phyloP scores from a whole-genome alignment of 108 stramenopile species.

The Fistulifera solaris region DNA sequence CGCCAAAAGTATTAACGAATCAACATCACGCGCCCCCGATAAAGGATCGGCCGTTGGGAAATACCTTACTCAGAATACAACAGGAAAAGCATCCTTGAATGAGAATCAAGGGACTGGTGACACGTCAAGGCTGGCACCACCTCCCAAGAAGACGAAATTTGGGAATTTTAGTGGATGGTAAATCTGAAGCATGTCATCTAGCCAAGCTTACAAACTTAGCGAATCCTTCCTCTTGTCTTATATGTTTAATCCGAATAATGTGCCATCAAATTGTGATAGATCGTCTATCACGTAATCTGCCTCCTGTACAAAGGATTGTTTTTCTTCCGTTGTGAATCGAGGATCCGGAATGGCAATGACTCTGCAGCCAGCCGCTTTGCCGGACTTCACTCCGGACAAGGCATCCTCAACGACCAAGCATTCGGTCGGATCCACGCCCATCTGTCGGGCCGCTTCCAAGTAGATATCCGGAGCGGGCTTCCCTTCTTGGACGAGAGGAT shows the following conservation, averaged over 20 bases:
- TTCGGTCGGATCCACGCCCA: constrained; percentile 46
- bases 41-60: constrained; percentile 9
- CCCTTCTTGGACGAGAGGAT: constrained; percentile 42
- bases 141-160: constrained; percentile 53
- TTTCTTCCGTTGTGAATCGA: constrained; percentile 42
- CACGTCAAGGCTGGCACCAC: constrained; percentile 30
- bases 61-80: background rate
- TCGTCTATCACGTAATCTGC: constrained; percentile 51
- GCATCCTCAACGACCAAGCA: constrained; percentile 83
- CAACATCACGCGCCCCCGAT: background rate
- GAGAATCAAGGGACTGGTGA: background rate
- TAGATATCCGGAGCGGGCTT: constrained; percentile 85
- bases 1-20: constrained; percentile 12
- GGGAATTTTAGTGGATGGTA: constrained; percentile 59
- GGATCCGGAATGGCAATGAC: constrained; percentile 66
- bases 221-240: background rate
- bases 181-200: no score
- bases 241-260: constrained; percentile 25
- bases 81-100: constrained; percentile 2
- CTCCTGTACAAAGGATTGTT: constrained; percentile 25
- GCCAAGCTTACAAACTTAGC: no score
- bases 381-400: constrained; percentile 47
- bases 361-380: constrained; percentile 60
- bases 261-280: constrained; percentile 55
- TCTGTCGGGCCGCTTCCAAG: constrained; percentile 53